Base-by-base conservation (phyloP, 2,329 filamentous ascomycete species). In the Fusarium sp. region DNA sequence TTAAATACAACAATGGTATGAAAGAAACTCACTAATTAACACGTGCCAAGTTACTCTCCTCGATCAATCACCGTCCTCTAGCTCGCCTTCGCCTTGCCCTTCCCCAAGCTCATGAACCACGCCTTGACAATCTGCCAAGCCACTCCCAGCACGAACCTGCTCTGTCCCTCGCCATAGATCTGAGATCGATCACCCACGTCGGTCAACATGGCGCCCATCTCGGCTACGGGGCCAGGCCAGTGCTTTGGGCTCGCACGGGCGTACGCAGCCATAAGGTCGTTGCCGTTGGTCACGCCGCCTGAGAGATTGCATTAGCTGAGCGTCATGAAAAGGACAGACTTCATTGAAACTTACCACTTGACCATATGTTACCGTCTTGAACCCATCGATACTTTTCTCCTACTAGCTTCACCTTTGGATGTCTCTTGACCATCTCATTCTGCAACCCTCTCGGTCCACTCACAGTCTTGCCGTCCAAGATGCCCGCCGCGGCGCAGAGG, bases 251-350 rank as follows among this genome's bases (percentile, higher is more conserved):
- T 82, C 7, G 83, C 80, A 39, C 86, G 83, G 10, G 84, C 84
- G 76, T 89, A 90, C 3, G 87, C 87, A 20, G 86, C 85, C 52
- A 89, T 85, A 63, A 90, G 82, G 67, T 90, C 88, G 73, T 89
- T 89, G 35, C 88, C 88, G 70, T 89, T 89, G 14, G 88, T 90
- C 63, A 90, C 80, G 60, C 87, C 87, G n/a, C 87, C 87, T 88
- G 14, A 13, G 27, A 45, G 43, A 48, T 50, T 6, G 25, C 27
- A 43, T 67, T 45, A 70, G 56, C 34, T 8, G 50, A 16, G 14
- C 23, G 43, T 6, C 14, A 2, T 48, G 23, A 6, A 18, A 3
- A 18, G 8, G 13, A 1, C 3, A 25, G 23, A 27, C 23, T 48
- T 48, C 0, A 18, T 27, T 6, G 5, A 11, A n/a, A 83, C 85